phyloP scores from a whole-genome alignment of 192 early-diverging fungal species.

The Lobosporangium transversale region DNA sequence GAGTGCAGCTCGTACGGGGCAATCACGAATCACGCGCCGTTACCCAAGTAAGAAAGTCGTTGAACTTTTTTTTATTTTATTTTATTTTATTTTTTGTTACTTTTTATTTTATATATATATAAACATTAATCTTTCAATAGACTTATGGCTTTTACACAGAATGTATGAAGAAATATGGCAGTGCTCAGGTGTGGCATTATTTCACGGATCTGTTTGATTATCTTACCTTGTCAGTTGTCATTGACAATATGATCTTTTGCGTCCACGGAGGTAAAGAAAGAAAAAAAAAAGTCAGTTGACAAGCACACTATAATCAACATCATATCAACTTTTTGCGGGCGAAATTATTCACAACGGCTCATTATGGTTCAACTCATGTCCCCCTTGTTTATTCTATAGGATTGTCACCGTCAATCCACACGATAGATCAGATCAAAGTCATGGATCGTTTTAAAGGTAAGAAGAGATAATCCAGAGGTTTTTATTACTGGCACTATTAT shows the following conservation, averaged over 20 bases:
- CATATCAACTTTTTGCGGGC: neutral
- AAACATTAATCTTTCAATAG: slow-evolving; percentile 29
- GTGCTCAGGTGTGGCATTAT: slow-evolving; percentile 85
- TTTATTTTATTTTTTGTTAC: slow-evolving; percentile 1
- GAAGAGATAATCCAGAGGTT: neutral
- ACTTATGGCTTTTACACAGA: slow-evolving; percentile 96
- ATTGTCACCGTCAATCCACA: slow-evolving; percentile 83
- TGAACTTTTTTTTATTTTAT: slow-evolving; percentile 1
- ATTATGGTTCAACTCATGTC: too few species aligned
- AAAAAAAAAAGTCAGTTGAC: neutral
- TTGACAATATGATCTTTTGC: slow-evolving; percentile 92
- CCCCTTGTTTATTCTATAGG: slow-evolving; percentile 42
- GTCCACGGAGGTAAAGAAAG: slow-evolving; percentile 86
- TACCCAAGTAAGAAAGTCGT: slow-evolving; percentile 72
- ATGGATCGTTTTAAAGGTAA: slow-evolving; percentile 85
- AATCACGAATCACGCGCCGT: slow-evolving; percentile 96
- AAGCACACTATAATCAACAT: neutral
- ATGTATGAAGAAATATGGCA: slow-evolving; percentile 90
- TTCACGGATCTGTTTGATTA: slow-evolving; percentile 97
- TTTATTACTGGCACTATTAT: neutral
- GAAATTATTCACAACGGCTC: too few species aligned
- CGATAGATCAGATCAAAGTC: slow-evolving; percentile 87
- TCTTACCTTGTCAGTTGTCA: slow-evolving; percentile 86
- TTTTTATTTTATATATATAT: neutral
- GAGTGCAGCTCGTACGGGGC: slow-evolving; percentile 89